These are phyloP conservation scores for Anacardium occidentale DNA, from an alignment of 345 rosid genomes.

Conservation along the genomic window DNA sequence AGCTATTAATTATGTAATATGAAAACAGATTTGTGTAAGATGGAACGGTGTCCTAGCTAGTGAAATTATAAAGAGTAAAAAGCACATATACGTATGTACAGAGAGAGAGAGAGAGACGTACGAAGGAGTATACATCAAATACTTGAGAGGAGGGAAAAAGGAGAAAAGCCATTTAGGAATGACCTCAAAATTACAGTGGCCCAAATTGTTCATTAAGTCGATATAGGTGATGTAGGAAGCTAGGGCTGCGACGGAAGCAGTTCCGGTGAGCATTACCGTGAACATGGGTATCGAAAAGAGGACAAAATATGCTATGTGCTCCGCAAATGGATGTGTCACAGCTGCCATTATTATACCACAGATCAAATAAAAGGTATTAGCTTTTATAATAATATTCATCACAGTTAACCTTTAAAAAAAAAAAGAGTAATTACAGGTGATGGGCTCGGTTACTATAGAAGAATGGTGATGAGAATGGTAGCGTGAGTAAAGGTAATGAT, in stretches of 20 bases:
- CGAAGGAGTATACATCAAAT: conserved; percentile 50
- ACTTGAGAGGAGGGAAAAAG: conserved; percentile 46
- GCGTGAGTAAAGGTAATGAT: conserved; percentile 77
- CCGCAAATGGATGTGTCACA: conserved; percentile 43
- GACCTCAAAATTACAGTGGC: conserved; percentile 57
- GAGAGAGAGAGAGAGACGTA: conserved; percentile 24
- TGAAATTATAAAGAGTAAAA: background rate
- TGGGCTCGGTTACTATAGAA: conserved; percentile 85
- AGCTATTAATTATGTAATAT: no score
- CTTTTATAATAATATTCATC: background rate
- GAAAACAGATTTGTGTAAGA: no score
- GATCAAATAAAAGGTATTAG: background rate
- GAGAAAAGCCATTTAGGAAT: conserved; percentile 36
- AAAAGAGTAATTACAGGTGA: conserved; percentile 37
- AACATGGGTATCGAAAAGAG: conserved; percentile 47
- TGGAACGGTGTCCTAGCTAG: background rate
- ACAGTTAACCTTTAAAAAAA: background rate
- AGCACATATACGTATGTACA: no score
- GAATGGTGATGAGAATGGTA: conserved; percentile 95
- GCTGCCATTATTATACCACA: conserved; percentile 34
- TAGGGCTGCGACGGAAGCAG: conserved; percentile 28
- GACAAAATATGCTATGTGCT: conserved; percentile 48
- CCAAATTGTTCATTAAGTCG: conserved; percentile 56
- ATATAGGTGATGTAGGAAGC: conserved; percentile 43
- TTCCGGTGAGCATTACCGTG: conserved; percentile 28